Base-by-base conservation (phyloP, 129 eudicot genomes). In the Erigeron canadensis region DNA sequence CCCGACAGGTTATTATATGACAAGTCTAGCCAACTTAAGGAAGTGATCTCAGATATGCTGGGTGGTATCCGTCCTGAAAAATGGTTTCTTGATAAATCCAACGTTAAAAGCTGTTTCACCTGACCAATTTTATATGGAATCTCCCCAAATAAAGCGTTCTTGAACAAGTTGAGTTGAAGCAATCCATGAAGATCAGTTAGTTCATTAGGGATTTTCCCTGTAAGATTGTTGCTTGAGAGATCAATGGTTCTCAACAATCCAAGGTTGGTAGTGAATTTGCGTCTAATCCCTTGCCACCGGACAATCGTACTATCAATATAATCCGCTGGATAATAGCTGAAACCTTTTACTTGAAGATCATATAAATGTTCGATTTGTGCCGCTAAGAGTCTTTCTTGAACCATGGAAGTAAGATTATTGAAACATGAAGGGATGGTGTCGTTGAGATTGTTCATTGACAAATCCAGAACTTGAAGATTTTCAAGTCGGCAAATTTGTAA, bases 151-250 rank as follows among this genome's bases (percentile, higher is more conserved):
- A 81, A 58, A 8, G 23, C 39, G 18, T 76, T 81, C 10, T 56
- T 46, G 8, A 79, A 76, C 12, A 81, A 46, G 66, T 81, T 72
- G 47, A 81, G 28, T 45, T 71, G 41, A 50, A 44, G 5, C 65
- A 76, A 10, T 3, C 62, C 75, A 11, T 8, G 15, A 7, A 81
- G 85, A 34, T 66, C 50, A 9, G 64, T 64, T 12, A 83, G 48
- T 44, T 72, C 81, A 5, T n/a, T 7, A 2, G 87, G 87, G 16
- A 83, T 66, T 55, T 76, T 10, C 15, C 87, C 87, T 5, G 11
- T 39, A 18, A 83, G 39, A 39, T 77, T 48, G 58, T 77, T 81
- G 50, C 74, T 42, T 2, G 85, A 81, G 4, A 81, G 50, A 75
- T 79, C 79, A 7, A 83, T 75, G 72, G 8, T 41, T 47, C 54